Evolutionary conservation across 768 basidiomycete genomes (phyloP), one percentile per base, ranked within the genome.

Genomic region (Leccinum incarnatum): DNA sequence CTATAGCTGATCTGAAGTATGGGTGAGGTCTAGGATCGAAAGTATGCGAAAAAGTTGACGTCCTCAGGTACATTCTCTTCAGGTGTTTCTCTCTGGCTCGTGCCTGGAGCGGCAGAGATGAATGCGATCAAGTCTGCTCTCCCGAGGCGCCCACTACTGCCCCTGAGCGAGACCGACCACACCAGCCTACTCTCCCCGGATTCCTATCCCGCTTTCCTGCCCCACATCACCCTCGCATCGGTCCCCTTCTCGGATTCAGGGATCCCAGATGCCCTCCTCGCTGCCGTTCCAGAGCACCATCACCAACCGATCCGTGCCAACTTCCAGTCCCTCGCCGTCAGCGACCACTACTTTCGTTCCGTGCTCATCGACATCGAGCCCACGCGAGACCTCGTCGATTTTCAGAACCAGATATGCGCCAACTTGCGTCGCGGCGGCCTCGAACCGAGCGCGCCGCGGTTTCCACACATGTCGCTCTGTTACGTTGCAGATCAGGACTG

Each of bases 1-100:
- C 37, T 17, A 40, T 17, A 40, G 40, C 40, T 15, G 4, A 40
- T 27, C 25, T 10, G 3, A 51, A 54, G 9, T 6, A 72, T 70
- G 70, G 66, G 70, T 73, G 45, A 67, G 62, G 34, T 46, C 46
- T 29, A 53, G 15, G n/a, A 45, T 21, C 15, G 21, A 40, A 12
- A 34, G 32, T 36, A 25, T 55, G 12, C 25, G 50, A 46, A 23
- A 15, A 2, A 5, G n/a, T 29, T 49, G 27, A 37, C 32, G 23
- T 50, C 2, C 37, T 58, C 12, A 52, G 47, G 14, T 8, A 45
- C 36, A 21, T 30, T 53, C 25, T 54, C 40, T 62, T 23, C 49
- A 88, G 87, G 86, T 12, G 65, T 83, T 51, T 76, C 86, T 14
- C 74, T 91, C 4, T 93, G 90, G 90, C 79, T 93, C 30, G 83